Percentiles rank a stretch among this genome's conserved stretches.
Evolutionary conservation across 108 stramenopile genomes (phyloP).

Genomic region (Cylindrotheca fusiformis): DNA sequence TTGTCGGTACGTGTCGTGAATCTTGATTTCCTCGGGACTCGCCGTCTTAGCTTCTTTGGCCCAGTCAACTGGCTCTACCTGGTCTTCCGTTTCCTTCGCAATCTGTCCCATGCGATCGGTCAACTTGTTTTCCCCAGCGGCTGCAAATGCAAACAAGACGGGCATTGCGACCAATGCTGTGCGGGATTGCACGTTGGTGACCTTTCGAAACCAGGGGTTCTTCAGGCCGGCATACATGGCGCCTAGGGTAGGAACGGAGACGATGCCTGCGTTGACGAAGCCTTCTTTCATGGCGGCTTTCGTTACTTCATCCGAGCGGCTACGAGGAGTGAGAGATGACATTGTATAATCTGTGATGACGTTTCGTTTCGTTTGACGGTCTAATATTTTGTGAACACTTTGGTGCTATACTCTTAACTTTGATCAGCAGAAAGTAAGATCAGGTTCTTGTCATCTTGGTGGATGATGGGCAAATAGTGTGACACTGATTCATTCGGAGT

Average conservation of each 20-base stretch:
- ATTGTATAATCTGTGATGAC: too few relatives aligned
- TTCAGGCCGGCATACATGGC: slow-evolving; percentile 26
- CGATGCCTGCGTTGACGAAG: slow-evolving; percentile 43
- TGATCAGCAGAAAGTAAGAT: too few relatives aligned
- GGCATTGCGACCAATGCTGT: slow-evolving; percentile 84
- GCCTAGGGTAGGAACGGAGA: slow-evolving; percentile 54
- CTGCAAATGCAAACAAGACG: slow-evolving; percentile 69
- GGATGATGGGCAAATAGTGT: too few relatives aligned
- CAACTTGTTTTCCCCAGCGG: slow-evolving; percentile 57
- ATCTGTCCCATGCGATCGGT: slow-evolving; percentile 68
- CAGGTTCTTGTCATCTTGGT: too few relatives aligned
- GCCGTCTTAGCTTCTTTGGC: slow-evolving; percentile 47
- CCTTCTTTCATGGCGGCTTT: slow-evolving; percentile 60
- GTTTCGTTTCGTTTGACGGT: too few relatives aligned
- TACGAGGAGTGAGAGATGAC: slow-evolving; percentile 39
- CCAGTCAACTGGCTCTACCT: slow-evolving; percentile 63
- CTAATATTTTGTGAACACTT: too few relatives aligned
- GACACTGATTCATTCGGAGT: too few relatives aligned
- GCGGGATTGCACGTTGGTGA: slow-evolving; percentile 69
- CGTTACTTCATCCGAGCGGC: slow-evolving; percentile 47
- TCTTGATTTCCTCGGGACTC: slow-evolving; percentile 28
- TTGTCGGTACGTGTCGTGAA: slow-evolving; percentile 44
- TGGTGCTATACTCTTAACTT: too few relatives aligned
- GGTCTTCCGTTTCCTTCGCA: slow-evolving; percentile 66
- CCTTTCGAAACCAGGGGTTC: slow-evolving; percentile 29